These are phyloP conservation scores for Dactylis glomerata DNA, from an alignment of 176 grass and related monocot genomes.

Conservation along the genomic window DNA sequence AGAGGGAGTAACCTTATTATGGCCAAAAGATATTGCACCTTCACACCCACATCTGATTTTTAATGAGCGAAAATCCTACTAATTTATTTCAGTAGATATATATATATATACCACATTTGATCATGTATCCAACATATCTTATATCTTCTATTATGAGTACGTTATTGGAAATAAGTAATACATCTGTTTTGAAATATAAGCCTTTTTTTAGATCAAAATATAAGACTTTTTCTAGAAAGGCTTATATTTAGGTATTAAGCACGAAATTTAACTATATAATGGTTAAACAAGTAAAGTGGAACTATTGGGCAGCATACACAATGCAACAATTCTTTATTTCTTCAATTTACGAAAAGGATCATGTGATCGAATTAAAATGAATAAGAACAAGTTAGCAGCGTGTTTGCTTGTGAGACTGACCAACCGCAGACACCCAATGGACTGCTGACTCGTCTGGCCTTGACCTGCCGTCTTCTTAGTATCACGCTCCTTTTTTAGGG, in stretches of 20 bases:
- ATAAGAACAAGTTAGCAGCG: not conserved
- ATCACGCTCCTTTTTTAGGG: not conserved
- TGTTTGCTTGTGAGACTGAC: not conserved
- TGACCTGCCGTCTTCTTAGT: conserved; percentile 25
- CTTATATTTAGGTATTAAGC: too few relatives aligned
- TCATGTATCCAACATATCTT: not conserved
- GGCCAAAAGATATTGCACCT: not conserved
- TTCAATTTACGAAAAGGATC: not conserved
- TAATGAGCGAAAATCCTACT: not conserved
- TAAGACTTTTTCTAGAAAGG: too few relatives aligned
- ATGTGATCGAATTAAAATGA: not conserved
- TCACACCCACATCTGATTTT: not conserved
- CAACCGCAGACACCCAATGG: not conserved
- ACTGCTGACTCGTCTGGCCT: not conserved
- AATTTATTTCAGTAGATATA: not conserved
- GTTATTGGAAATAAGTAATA: too few relatives aligned
- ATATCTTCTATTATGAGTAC: not conserved
- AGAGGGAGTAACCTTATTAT: too few relatives aligned
- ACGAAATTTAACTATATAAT: not conserved
- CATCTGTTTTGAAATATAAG: too few relatives aligned
- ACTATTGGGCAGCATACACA: not conserved
- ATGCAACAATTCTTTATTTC: not conserved
- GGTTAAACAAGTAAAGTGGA: not conserved
- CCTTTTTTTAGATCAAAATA: too few relatives aligned
- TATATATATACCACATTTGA: not conserved